Base-by-base conservation (phyloP, 2,329 filamentous ascomycete species). In the Setomelanomma holmii region DNA sequence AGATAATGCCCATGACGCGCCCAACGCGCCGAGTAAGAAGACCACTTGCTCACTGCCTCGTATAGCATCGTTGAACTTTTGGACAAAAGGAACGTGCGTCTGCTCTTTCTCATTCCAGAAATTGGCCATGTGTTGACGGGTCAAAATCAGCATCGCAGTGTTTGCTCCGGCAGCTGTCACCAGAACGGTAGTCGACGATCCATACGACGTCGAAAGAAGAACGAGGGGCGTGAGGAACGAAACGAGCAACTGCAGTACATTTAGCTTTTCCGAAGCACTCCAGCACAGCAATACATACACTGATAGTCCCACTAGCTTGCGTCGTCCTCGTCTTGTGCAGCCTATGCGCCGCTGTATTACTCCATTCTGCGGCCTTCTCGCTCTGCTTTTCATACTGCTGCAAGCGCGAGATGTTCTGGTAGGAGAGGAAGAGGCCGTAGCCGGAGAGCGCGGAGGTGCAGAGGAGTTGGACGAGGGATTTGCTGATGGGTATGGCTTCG, bases 301-400 rank as follows among this genome's bases (percentile, higher is more conserved):
- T 57, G 1, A 75, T 39, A 0, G 71, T 70, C 1, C 66, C 70
- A 38, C 62, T 67, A 1, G 64, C 61, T 49, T 76, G 73, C 14
- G 74, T 76, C 0, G 67, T 65, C 19, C 72, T 49, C 6, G 74
- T 75, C 54, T 70, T 75, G 35, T 61, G 57, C 35, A 76, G 55
- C 6, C 70, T 61, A 17, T 72, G 51, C 0, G 69, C 71, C 0
- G 68, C 73, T 0, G 64, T 71, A 22, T 62, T 62, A 1, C 68
- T 73, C 64, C 68, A 75, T 58, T 75, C 62, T 40, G 74, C 74
- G 1, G 72, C 73, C 39, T 71, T 73, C 34, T 76, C 62, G 40
- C 63, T 63, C 39, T 66, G 53, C n/a, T 56, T 27, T 41, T 76
- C 74, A 58, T 75, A 76, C 20, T 65, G 51, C 24, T 64, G 69